Evolutionary conservation across 345 rosid species (phyloP).

Genomic region (Lepidium didymum): DNA sequence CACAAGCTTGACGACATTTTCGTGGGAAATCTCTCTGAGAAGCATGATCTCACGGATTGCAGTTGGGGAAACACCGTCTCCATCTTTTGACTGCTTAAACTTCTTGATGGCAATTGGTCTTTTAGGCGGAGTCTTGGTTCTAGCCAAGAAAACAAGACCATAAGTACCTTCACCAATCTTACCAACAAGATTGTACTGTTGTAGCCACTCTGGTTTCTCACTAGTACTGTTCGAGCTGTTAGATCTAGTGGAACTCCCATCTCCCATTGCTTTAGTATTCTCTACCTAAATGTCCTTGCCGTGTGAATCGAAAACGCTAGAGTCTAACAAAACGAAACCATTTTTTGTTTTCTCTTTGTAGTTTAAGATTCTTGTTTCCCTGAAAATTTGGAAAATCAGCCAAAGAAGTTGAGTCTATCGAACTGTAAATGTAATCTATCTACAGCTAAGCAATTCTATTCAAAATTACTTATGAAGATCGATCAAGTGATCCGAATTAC

Average conservation of each 20-base stretch:
- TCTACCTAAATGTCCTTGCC: background rate
- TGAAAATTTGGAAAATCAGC: constrained; percentile 7
- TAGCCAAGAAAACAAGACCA: constrained; percentile 96
- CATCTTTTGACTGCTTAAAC: constrained; percentile 98
- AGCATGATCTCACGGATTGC: constrained; percentile 99
- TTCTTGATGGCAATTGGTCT: constrained; percentile 96
- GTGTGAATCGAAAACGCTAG: background rate
- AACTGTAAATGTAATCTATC: background rate
- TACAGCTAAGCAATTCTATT: background rate
- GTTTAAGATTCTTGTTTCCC: background rate
- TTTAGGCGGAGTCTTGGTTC: constrained; percentile 58
- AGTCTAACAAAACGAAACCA: constrained; percentile 11
- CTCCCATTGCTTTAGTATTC: constrained; percentile 42
- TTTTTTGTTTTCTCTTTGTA: background rate
- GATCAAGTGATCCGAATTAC: background rate
- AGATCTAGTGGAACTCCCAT: constrained; percentile 33
- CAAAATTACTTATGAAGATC: background rate
- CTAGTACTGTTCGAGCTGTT: constrained; percentile 25
- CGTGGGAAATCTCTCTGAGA: constrained; percentile 88
- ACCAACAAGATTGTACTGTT: constrained; percentile 91
- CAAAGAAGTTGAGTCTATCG: background rate
- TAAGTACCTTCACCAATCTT: constrained; percentile 99
- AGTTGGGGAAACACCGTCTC: constrained; percentile 99
- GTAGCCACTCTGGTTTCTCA: constrained; percentile 98
- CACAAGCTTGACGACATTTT: constrained; percentile 96